Percentiles rank a stretch among this genome's conserved stretches.
phyloP scores from a whole-genome alignment of 169 alveolate species.

The Plasmodium knowlesi region DNA sequence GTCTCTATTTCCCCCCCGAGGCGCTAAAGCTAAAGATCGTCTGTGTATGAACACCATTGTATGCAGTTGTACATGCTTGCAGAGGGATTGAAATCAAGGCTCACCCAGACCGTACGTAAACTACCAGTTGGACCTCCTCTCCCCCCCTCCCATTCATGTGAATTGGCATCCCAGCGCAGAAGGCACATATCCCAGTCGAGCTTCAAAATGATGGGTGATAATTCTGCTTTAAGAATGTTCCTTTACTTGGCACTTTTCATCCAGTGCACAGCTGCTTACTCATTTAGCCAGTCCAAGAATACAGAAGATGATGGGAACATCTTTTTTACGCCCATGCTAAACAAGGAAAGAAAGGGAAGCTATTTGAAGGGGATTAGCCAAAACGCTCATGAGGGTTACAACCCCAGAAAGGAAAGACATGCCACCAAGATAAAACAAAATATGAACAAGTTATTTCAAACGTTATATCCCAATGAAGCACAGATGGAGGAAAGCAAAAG shows the following conservation, averaged over 20 bases:
- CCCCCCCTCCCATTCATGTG: background rate
- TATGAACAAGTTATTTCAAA: constrained; percentile 19
- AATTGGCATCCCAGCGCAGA: background rate
- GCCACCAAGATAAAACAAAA: constrained; percentile 19
- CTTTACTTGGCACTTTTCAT: background rate
- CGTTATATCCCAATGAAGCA: constrained; percentile 40
- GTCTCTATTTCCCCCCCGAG: background rate
- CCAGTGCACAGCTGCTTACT: background rate
- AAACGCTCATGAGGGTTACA: background rate
- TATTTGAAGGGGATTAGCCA: background rate
- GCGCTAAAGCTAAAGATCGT: background rate
- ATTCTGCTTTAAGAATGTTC: background rate
- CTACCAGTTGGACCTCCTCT: background rate
- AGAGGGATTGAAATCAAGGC: background rate
- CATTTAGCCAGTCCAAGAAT: background rate
- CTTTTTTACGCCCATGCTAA: background rate
- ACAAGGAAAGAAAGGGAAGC: background rate
- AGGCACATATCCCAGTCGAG: background rate
- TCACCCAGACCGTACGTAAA: background rate
- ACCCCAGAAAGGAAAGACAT: constrained; percentile 12
- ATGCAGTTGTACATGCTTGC: background rate
- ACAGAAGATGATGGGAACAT: background rate
- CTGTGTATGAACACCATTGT: background rate
- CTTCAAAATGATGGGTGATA: background rate
- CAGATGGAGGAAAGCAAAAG: background rate